phyloP scores from a whole-genome alignment of 352 stramenopile genomes.

The Globisporangium nagaii region DNA sequence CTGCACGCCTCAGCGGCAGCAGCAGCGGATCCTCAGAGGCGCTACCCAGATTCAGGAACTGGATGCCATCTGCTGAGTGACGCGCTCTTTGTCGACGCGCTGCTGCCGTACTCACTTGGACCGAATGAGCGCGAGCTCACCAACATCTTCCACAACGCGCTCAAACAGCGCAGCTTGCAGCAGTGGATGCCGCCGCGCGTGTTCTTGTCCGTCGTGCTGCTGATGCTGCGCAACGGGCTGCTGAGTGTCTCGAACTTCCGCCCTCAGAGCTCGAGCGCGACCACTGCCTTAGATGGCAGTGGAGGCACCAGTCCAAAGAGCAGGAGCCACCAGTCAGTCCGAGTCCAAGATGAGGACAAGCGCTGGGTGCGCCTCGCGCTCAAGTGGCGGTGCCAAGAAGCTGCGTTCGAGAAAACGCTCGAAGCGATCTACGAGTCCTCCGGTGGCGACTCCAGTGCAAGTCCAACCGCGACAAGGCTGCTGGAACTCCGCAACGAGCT shows the following conservation, averaged over 20 bases:
- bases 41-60: not conserved
- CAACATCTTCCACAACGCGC: constrained; percentile 66
- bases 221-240: constrained; percentile 50
- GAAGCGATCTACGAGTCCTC: constrained; percentile 35
- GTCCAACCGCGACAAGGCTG: not conserved
- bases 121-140: constrained; percentile 42
- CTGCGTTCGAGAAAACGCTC: constrained; percentile 40
- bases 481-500: constrained; percentile 13
- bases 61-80: constrained; percentile 56
- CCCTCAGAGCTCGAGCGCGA: constrained; percentile 12
- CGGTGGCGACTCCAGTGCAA: not conserved
- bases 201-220: constrained; percentile 57
- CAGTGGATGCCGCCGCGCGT: constrained; percentile 51
- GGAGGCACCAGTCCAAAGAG: not conserved
- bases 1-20: constrained; percentile 32
- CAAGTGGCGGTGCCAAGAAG: constrained; percentile 47
- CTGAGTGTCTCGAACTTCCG: constrained; percentile 52
- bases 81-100: constrained; percentile 32
- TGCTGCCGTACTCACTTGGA: constrained; percentile 40
- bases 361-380: constrained; percentile 46
- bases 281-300: not conserved
- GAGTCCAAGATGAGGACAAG: constrained; percentile 31
- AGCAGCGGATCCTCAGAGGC: not conserved
- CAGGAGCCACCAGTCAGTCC: constrained; percentile 13
- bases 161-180: constrained; percentile 49